Evolutionary conservation across 2,329 filamentous ascomycete species (phyloP).

Genomic region (Colletotrichum nymphaeae): DNA sequence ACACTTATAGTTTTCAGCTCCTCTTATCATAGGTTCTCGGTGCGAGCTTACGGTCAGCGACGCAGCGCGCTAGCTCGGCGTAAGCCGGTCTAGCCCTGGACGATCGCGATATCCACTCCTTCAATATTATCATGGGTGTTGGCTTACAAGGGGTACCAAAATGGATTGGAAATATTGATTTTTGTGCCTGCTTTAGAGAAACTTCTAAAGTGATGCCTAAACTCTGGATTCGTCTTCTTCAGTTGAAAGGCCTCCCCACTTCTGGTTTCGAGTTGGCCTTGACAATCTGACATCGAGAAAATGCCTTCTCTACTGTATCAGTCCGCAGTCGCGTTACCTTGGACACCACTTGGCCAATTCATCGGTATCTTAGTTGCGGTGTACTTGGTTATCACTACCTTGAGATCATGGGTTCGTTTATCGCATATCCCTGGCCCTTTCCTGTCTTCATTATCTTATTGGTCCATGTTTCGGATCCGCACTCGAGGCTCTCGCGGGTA

Average conservation of each 20-base stretch:
- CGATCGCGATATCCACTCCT: background rate
- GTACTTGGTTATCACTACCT: background rate
- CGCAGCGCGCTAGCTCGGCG: background rate
- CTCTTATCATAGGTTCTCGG: background rate
- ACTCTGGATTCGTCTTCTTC: background rate
- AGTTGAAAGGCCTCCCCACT: background rate
- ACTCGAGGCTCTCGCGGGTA: constrained; percentile 4
- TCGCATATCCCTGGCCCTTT: constrained; percentile 17
- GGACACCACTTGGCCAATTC: background rate
- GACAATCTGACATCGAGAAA: background rate
- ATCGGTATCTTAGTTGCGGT: background rate
- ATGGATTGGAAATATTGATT: background rate
- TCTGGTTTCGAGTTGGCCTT: background rate
- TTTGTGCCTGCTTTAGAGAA: background rate
- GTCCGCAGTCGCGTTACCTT: background rate
- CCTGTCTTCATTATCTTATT: constrained; percentile 12
- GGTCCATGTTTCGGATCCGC: constrained; percentile 17
- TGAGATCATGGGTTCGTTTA: constrained; percentile 15
- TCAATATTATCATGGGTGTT: background rate
- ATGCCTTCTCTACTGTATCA: background rate
- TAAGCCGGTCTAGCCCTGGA: background rate
- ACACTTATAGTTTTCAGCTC: background rate
- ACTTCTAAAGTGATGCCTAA: background rate
- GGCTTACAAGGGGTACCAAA: background rate
- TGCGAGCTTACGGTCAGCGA: background rate